Evolutionary conservation across 2,329 filamentous ascomycete genomes (phyloP).

Genomic region (Cordyceps militaris): DNA sequence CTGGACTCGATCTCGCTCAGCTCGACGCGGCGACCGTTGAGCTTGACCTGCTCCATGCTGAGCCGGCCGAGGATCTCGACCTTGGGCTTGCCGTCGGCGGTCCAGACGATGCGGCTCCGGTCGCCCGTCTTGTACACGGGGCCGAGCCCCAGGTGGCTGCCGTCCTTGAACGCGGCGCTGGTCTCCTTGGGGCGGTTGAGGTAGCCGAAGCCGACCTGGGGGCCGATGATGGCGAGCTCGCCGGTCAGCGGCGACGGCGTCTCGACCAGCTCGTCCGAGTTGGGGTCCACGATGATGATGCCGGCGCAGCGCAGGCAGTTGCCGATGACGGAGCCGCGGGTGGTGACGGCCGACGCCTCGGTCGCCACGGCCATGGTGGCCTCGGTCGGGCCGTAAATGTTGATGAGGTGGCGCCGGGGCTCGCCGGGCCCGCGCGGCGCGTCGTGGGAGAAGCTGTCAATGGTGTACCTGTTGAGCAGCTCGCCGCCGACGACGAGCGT

Average conservation of each 20-base stretch:
- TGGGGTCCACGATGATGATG: constrained; percentile 11
- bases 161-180: constrained; percentile 7
- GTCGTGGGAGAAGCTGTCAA: constrained; percentile 11
- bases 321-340: constrained; percentile 11
- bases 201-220: constrained; percentile 14
- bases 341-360: constrained; percentile 1
- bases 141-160: constrained; percentile 31
- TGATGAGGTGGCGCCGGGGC: constrained; percentile 8
- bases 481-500: constrained; percentile 13
- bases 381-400: constrained; percentile 13
- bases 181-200: constrained; percentile 13
- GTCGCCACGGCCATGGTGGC: constrained; percentile 12
- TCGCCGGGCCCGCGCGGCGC: constrained; percentile 34
- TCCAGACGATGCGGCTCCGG: constrained; percentile 10
- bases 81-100: constrained; percentile 10
- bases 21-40: constrained; percentile 13
- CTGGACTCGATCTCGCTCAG: constrained; percentile 11
- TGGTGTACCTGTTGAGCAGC: constrained; percentile 10
- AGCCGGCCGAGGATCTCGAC: constrained; percentile 11
- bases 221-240: constrained; percentile 22
- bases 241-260: constrained; percentile 3
- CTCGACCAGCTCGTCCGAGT: constrained; percentile 6
- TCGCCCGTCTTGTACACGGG: constrained; percentile 11
- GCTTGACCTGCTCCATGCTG: constrained; percentile 12
- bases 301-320: constrained; percentile 9